phyloP scores from a whole-genome alignment of 768 basidiomycete species.

The Tylopilus sp. region DNA sequence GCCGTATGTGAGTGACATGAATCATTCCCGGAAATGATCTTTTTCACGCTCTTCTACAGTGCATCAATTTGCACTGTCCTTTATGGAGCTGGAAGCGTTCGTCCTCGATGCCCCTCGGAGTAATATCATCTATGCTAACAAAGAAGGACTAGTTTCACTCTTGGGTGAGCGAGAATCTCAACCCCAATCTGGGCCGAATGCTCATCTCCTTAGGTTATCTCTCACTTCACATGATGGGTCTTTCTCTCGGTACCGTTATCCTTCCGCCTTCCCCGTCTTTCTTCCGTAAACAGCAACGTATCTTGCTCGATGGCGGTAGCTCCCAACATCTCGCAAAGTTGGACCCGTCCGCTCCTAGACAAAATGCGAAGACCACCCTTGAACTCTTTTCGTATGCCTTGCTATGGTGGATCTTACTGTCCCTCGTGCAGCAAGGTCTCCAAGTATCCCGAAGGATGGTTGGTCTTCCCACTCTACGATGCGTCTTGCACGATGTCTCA shows the following conservation, averaged over 20 bases:
- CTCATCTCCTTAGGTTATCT: conserved; percentile 65
- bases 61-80: conserved; percentile 66
- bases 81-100: conserved; percentile 54
- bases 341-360: conserved; percentile 39
- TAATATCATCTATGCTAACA: conserved; percentile 73
- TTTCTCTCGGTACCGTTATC: conserved; percentile 76
- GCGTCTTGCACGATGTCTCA: neutral
- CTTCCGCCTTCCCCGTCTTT: conserved; percentile 76
- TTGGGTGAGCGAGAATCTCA: conserved; percentile 44
- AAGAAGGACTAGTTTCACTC: conserved; percentile 86
- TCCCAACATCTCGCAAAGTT: conserved; percentile 1
- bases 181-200: neutral
- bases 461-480: conserved; percentile 22
- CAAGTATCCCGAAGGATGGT: conserved; percentile 63
- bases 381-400: conserved; percentile 75
- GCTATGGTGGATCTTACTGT: conserved; percentile 73
- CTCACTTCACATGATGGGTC: conserved; percentile 82
- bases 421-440: conserved; percentile 29
- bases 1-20: conserved; percentile 48
- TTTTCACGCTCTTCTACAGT: conserved; percentile 38
- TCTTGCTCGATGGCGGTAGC: conserved; percentile 10
- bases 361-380: conserved; percentile 69
- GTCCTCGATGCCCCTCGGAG: conserved; percentile 63
- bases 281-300: conserved; percentile 51
- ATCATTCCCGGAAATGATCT: neutral